Evolutionary conservation across 2,329 filamentous ascomycete genomes (phyloP).

Genomic region (Xylariomycetidae sp.): DNA sequence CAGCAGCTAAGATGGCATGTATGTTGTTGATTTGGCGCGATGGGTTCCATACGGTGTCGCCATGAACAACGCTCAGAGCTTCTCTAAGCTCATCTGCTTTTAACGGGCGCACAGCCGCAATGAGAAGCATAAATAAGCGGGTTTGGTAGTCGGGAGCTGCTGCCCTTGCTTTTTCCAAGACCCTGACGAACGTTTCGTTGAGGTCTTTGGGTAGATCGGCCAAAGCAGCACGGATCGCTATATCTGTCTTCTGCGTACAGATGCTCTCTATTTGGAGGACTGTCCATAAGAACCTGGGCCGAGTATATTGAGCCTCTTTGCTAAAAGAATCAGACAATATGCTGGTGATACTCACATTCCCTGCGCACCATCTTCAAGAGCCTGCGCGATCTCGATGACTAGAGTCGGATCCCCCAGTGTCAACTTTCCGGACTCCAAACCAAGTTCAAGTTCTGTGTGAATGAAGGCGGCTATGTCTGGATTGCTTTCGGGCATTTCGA

Average conservation of each 20-base stretch:
- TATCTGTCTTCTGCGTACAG: slow-evolving; percentile 31
- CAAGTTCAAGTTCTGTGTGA: slow-evolving; percentile 2
- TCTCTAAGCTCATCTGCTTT: slow-evolving; percentile 31
- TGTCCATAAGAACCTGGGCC: slow-evolving; percentile 32
- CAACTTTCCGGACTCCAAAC: slow-evolving; percentile 4
- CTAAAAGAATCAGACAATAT: background rate
- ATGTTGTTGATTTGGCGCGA: slow-evolving; percentile 6
- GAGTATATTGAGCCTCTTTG: background rate
- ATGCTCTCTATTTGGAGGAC: slow-evolving; percentile 29
- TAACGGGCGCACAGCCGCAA: slow-evolving; percentile 24
- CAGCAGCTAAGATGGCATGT: slow-evolving; percentile 1
- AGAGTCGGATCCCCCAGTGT: slow-evolving; percentile 5
- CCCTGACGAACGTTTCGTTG: slow-evolving; percentile 25
- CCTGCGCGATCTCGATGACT: slow-evolving; percentile 8
- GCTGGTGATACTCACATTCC: slow-evolving; percentile 28
- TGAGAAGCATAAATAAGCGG: slow-evolving; percentile 27
- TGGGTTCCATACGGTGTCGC: slow-evolving; percentile 2
- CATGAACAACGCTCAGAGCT: slow-evolving; percentile 35
- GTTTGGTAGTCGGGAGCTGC: slow-evolving; percentile 17
- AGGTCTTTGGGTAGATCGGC: slow-evolving; percentile 26
- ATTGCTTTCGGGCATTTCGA: slow-evolving; percentile 6
- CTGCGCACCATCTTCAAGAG: slow-evolving; percentile 21
- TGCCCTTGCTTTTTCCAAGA: slow-evolving; percentile 19
- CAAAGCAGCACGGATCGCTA: slow-evolving; percentile 29
- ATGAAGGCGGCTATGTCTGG: slow-evolving; percentile 8